Base-by-base conservation (phyloP, 108 stramenopile genomes). In the Cylindrotheca fusiformis region DNA sequence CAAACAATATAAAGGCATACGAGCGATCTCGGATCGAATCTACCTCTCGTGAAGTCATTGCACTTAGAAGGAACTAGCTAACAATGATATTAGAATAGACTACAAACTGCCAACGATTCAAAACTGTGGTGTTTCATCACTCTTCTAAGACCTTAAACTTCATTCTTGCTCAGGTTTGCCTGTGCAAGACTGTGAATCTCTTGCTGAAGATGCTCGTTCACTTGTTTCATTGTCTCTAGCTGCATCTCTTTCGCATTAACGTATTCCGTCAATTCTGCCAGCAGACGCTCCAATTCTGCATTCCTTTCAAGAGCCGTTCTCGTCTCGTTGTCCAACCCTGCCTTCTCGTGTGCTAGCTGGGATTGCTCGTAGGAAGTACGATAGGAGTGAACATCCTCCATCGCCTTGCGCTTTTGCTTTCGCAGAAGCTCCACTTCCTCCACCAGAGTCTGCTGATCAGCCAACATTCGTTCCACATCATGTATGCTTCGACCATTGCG, bases 201-300 rank as follows among this genome's bases (percentile, higher is more conserved):
- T 55, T 69, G 53, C 30, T 72, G 57, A 4, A 90, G 64, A 1
- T 85, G 82, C 36, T 78, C 71, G 62, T 90, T 93, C 17, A 93
- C 81, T 56, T 80, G 72, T 58, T 77, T 86, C 71, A 93, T 63
- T 17, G 91, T 90, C 46, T 78, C 75, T 27, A 93, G 62, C 59
- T 93, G 91, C 85, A 84, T 82, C 33, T 88, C 83, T 66, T 93
- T 86, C 25, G 91, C 91, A 47, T 75, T 60, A 2, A 89, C 72
- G 68, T 88, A 86, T 41, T 90, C 86, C 5, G 86, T 87, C 67
- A 89, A 60, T 24, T 88, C 84, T 2, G 75, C 60, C 24, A 93
- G 58, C 5, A 93, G 74, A 4, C 84, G 72, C 58, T 93, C 91
- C 8, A 93, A 57, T 55, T 93, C 91, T n/a, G 66, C 70, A 6